Evolutionary conservation across 345 rosid genomes (phyloP).

Genomic region (Turnera subulata): DNA sequence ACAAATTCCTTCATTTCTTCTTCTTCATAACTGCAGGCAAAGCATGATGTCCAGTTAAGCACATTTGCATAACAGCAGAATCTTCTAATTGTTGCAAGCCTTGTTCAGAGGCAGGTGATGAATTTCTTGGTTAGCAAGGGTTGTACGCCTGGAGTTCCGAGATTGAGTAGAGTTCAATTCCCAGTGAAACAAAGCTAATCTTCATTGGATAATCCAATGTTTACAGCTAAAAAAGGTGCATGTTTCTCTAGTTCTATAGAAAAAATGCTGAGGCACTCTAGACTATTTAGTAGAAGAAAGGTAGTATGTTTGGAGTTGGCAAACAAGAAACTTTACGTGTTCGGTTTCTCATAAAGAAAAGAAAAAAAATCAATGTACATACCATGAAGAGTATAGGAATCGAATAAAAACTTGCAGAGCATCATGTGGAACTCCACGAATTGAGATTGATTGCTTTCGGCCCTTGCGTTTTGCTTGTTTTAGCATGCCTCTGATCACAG

Average conservation of each 20-base stretch:
- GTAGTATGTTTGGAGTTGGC: too few species aligned
- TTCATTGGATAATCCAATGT: too few species aligned
- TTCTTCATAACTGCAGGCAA: conserved; percentile 61
- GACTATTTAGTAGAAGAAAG: too few species aligned
- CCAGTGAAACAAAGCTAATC: too few species aligned
- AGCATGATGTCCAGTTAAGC: conserved; percentile 10
- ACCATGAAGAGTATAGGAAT: conserved; percentile 83
- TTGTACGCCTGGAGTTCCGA: too few species aligned
- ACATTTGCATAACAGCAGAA: background rate
- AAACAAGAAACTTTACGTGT: too few species aligned
- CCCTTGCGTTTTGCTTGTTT: conserved; percentile 53
- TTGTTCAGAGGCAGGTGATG: background rate
- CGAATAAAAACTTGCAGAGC: conserved; percentile 73
- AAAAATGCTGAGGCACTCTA: background rate
- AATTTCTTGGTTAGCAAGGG: too few species aligned
- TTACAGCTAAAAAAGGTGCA: too few species aligned
- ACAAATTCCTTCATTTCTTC: conserved; percentile 60
- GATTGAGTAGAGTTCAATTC: too few species aligned
- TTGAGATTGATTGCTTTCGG: conserved; percentile 41
- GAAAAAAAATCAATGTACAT: conserved; percentile 8
- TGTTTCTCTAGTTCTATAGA: too few species aligned
- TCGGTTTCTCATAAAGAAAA: background rate
- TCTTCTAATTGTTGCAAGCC: too few species aligned
- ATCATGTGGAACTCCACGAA: conserved; percentile 65
- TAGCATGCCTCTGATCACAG: conserved; percentile 69